Percentiles rank a stretch among this genome's conserved stretches.
Conservation (phyloP, 2,329 filamentous ascomycete genomes). For the Neofusicoccum sp. region DNA sequence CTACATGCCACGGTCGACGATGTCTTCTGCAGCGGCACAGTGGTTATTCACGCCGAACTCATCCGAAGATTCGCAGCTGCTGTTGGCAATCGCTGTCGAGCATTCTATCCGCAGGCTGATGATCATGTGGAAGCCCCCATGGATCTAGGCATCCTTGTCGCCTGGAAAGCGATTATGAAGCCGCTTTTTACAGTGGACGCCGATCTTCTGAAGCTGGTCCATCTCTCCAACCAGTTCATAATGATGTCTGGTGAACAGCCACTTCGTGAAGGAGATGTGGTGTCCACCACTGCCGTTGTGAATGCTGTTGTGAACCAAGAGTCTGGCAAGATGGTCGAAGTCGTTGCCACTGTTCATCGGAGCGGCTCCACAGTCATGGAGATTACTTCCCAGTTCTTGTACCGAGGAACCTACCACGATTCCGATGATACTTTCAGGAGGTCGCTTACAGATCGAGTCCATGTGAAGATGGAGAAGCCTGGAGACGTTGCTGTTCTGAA, state of each 20-base stretch:
- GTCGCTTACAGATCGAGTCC: not conserved
- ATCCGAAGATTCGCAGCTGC: not conserved
- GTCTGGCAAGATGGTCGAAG: conserved; percentile 26
- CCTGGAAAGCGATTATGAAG: conserved; percentile 37
- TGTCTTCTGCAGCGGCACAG: not conserved
- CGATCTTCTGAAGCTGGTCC: conserved; percentile 27
- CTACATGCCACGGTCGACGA: not conserved
- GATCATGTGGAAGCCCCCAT: conserved; percentile 22
- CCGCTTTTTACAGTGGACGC: conserved; percentile 23
- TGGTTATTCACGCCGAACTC: not conserved
- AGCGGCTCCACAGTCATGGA: conserved; percentile 25
- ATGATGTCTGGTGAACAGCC: conserved; percentile 21
- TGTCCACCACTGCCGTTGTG: conserved; percentile 22
- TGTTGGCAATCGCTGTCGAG: not conserved
- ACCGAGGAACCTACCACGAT: conserved; percentile 25
- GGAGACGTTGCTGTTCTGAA: not conserved
- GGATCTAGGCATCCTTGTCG: conserved; percentile 44
- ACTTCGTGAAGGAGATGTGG: conserved; percentile 24
- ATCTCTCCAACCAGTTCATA: conserved; percentile 27
- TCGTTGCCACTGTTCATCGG: conserved; percentile 25
- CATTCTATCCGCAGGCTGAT: not conserved
- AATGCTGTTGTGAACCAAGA: conserved; percentile 23
- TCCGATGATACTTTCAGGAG: conserved; percentile 2
- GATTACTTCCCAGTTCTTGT: conserved; percentile 27
- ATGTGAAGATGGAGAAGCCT: not conserved